Conservation (phyloP, 31 red algal species). For the Endocladia muricata region DNA sequence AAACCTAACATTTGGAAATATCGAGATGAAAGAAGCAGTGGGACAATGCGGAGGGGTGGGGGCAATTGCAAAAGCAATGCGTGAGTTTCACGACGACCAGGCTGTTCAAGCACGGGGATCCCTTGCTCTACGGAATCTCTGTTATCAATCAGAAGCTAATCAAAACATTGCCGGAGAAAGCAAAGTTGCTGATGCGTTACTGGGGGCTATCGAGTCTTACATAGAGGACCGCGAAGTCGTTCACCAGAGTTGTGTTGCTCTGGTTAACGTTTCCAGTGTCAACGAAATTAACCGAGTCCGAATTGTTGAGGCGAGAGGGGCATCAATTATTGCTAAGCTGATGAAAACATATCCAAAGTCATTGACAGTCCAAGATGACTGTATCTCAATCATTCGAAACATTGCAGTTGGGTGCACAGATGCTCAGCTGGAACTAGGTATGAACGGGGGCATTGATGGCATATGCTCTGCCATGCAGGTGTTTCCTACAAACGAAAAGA, state of each 20-base stretch:
- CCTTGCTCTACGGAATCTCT: conserved; percentile 73
- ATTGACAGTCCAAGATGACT: conserved; percentile 66
- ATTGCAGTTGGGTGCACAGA: conserved; percentile 50
- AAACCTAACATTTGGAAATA: conserved; percentile 75
- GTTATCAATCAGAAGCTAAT: conserved; percentile 62
- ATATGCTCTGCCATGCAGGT: conserved; percentile 58
- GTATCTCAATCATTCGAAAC: conserved; percentile 65
- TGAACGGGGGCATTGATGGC: conserved; percentile 42
- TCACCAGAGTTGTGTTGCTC: conserved; percentile 78
- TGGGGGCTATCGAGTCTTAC: conserved; percentile 38
- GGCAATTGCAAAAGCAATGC: conserved; percentile 68
- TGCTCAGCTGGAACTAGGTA: conserved; percentile 55
- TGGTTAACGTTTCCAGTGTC: conserved; percentile 66
- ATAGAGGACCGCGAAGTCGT: conserved; percentile 70
- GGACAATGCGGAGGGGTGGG: conserved; percentile 48
- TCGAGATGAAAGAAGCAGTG: conserved; percentile 52
- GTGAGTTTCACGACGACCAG: conserved; percentile 40
- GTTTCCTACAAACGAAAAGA: conserved; percentile 37
- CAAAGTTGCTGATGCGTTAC: conserved; percentile 43
- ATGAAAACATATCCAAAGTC: conserved; percentile 56
- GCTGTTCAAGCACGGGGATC: conserved; percentile 68
- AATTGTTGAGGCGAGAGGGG: conserved; percentile 57
- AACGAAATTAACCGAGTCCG: conserved; percentile 54
- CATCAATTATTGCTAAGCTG: conserved; percentile 28
- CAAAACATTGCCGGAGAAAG: conserved; percentile 39